Percentiles rank a stretch among this genome's conserved stretches.
Conservation (phyloP, 2,329 filamentous ascomycete genomes). For the Sporothrix protearum region DNA sequence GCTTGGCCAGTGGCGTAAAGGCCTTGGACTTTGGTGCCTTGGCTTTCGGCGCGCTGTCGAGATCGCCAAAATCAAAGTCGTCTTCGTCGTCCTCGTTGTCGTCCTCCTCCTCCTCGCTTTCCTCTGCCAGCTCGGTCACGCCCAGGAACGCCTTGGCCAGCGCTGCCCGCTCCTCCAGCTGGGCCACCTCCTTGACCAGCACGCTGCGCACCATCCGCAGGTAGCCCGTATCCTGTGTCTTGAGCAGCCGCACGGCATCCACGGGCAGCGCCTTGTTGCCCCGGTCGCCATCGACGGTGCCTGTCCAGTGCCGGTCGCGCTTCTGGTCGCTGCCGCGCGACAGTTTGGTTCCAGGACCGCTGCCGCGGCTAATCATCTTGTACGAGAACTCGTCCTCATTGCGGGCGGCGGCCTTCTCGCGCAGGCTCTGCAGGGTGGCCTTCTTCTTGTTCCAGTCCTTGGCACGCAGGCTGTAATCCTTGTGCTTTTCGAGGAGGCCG, state of each 20-base stretch:
- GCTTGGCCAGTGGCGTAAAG: background rate
- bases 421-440: conserved; percentile 54
- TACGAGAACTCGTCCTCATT: conserved; percentile 74
- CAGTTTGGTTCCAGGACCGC: conserved; percentile 49
- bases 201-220: conserved; percentile 60
- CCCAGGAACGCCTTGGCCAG: conserved; percentile 40
- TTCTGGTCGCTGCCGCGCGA: conserved; percentile 39
- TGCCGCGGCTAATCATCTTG: conserved; percentile 60
- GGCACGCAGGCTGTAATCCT: conserved; percentile 53
- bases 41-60: conserved; percentile 21
- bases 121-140: conserved; percentile 32
- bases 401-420: conserved; percentile 59
- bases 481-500: conserved; percentile 94
- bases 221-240: conserved; percentile 67
- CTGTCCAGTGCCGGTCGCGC: conserved; percentile 47
- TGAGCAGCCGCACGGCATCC: conserved; percentile 59
- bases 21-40: conserved; percentile 25
- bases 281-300: conserved; percentile 55
- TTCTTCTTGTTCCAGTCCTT: conserved; percentile 66
- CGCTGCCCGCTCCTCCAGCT: conserved; percentile 53
- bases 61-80: conserved; percentile 24
- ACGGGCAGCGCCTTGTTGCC: conserved; percentile 54
- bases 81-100: conserved; percentile 36
- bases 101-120: conserved; percentile 34
- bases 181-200: conserved; percentile 54